Base-by-base conservation (phyloP, 352 stramenopile genomes). In the Globisporangium carolinianum region DNA sequence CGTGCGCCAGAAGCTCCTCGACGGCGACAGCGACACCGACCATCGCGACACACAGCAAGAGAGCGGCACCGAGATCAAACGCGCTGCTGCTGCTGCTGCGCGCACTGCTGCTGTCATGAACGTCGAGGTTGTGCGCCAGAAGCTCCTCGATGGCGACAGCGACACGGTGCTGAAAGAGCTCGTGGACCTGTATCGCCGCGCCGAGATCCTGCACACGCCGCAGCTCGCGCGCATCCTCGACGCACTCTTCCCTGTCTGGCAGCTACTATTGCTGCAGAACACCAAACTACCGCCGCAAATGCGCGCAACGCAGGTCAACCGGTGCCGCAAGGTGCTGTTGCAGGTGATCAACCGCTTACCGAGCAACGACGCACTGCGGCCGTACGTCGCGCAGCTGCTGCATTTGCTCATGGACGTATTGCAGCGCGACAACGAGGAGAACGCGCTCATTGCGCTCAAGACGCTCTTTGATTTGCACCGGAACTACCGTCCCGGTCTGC, bases 401-500 rank as follows among this genome's bases (percentile, higher is more conserved):
- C 84, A 90, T 35, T 62, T 98, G 53, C 79, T 95, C 18, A 96
- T 98, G 67, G 82, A 96, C 57, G 92, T 98, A 41, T 69, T 99
- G 49, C 83, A 90, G 46, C 75, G 87, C 41, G 97, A 99, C 69
- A 98, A 98, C 66, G 96, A 99, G 71, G 95, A 98, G 46, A 99
- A 99, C 74, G 91, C 91, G 32, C 75, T 98, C 15, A 75, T 98
- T 55, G 92, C 89, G 57, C 72, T 98, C 47, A 88, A 95, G 60
- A 98, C 97, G 60, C 90, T 99, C 39, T 98, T 98, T 67, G 94
- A 98, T 58, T 69, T 99, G 57, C 95, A 98, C 72, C 98, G 98
- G 61, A 97, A 97, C 63, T 98, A 98, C 71, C 84, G 92, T 6
- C 82, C 90, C 0, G 77, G 73, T 7, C 74, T 98, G n/a, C 78